These are phyloP conservation scores for Deinandra increscens DNA, from an alignment of 129 eudicot genomes.

Conservation along the genomic window DNA sequence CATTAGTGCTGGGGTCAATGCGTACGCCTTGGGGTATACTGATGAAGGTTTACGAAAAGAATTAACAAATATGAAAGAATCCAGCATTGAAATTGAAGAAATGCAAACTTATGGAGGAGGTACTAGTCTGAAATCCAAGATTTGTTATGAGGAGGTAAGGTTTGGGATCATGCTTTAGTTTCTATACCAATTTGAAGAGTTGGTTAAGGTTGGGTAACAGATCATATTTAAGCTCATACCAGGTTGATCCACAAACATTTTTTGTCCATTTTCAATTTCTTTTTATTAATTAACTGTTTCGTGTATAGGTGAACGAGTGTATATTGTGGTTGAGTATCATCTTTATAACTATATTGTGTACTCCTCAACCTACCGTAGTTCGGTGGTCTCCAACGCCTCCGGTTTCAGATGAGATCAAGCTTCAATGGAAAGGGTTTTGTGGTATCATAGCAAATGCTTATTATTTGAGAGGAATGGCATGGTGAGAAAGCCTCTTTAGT, in stretches of 20 bases:
- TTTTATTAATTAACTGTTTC: background rate
- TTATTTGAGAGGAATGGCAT: constrained; percentile 92
- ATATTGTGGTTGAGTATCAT: constrained; percentile 91
- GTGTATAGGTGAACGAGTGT: constrained; percentile 84
- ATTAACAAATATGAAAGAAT: constrained; percentile 71
- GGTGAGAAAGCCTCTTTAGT: constrained; percentile 44
- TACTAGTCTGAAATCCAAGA: constrained; percentile 71
- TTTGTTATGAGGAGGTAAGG: constrained; percentile 73
- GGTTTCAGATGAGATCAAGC: constrained; percentile 73
- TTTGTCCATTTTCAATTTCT: background rate
- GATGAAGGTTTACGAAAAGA: constrained; percentile 83
- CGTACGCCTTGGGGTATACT: constrained; percentile 89
- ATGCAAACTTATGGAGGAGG: constrained; percentile 68
- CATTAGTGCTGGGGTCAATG: constrained; percentile 93
- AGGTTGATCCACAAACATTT: background rate
- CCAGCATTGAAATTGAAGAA: constrained; percentile 72
- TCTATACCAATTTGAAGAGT: background rate
- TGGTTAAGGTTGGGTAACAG: background rate
- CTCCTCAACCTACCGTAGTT: constrained; percentile 93
- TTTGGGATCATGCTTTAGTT: background rate
- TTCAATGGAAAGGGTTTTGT: constrained; percentile 94
- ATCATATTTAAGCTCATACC: background rate
- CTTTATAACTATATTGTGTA: constrained; percentile 90
- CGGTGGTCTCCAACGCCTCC: constrained; percentile 91
- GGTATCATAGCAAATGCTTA: constrained; percentile 95